Evolutionary conservation across 306 rosid species (phyloP), one percentile per base, ranked within the genome.

Genomic region (Pyrus pyrifolia): DNA sequence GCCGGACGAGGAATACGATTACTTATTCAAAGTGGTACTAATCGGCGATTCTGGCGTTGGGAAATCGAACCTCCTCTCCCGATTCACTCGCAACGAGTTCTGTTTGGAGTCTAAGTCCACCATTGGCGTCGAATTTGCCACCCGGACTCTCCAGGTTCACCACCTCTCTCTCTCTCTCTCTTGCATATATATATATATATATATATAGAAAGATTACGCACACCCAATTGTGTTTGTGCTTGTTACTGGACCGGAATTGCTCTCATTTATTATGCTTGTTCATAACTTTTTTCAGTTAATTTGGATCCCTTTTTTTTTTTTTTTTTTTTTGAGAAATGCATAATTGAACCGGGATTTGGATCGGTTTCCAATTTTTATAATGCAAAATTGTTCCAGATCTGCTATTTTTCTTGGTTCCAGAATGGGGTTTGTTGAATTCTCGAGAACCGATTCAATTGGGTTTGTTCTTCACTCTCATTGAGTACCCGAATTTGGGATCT

Each of bases 1-100:
- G 83, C 84, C 88, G 35, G 96, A 94, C 53, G 98, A 94, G 51
- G 98, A 94, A 51, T 94, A 94, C 79, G 97, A 92, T 81, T 94
- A 92, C 63, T 82, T 94, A 88, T 94, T 94, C 86, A 94, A 94
- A 86, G 96, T 92, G 3, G 98, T 94, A 44, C 78, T 94, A 60
- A 92, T 94, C 83, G 98, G 98, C 1, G 98, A 94, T 78, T 94
- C 97, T 0, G 98, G 98, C 5, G 98, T 94, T 18, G 98, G 98
- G 0, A 94, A 94, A 76, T 94, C 98, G 8, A 94, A 94, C 85
- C 88, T 94, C 45, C 96, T 94, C 2, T 94, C 98, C 88, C 96
- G 98, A 85, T 94, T 94, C 81, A 94, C 98, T 45, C 96, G 98
- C 81, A 94, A 94, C 70, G 98, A 94, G 83, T 94, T 94, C 57